Conservation (phyloP, 2,329 filamentous ascomycete genomes). For the Graphiopsis chlorocephala region DNA sequence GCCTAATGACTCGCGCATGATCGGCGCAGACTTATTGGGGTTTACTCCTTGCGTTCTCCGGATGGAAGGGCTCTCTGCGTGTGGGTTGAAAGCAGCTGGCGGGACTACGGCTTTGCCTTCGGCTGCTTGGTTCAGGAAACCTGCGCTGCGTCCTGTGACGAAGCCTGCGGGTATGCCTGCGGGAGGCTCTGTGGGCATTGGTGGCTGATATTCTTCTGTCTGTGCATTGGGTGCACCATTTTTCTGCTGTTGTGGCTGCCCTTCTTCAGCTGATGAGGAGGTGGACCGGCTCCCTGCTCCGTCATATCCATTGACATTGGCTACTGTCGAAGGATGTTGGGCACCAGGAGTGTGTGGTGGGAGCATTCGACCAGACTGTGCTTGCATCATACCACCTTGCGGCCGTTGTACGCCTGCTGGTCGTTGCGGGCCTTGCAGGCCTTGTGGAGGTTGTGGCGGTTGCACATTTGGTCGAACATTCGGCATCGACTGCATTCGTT, state of each 20-base stretch:
- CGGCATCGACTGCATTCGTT: constrained; percentile 35
- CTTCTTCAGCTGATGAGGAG: constrained; percentile 28
- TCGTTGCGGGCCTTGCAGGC: constrained; percentile 24
- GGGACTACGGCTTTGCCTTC: constrained; percentile 35
- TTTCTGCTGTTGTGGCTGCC: constrained; percentile 17
- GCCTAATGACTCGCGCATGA: constrained; percentile 49
- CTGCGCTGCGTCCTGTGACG: constrained; percentile 45
- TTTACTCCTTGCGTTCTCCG: constrained; percentile 86
- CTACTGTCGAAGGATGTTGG: constrained; percentile 20
- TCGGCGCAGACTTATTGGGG: constrained; percentile 71
- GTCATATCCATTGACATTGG: constrained; percentile 10
- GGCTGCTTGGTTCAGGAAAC: constrained; percentile 37
- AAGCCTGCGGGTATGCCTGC: constrained; percentile 43
- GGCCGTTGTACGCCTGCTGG: constrained; percentile 25
- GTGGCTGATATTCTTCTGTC: constrained; percentile 21
- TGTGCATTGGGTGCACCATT: constrained; percentile 1
- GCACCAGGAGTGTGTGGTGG: constrained; percentile 29
- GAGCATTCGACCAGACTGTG: constrained; percentile 24
- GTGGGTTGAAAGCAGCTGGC: constrained; percentile 46
- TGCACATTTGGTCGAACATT: constrained; percentile 30
- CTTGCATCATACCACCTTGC: constrained; percentile 23
- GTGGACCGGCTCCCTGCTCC: constrained; percentile 29
- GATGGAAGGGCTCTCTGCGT: constrained; percentile 67
- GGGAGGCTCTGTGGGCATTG: constrained; percentile 27
- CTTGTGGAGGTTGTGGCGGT: constrained; percentile 24